Evolutionary conservation across 2,329 filamentous ascomycete species (phyloP), one percentile per base, ranked within the genome.

Genomic region (Calonectria naviculata): DNA sequence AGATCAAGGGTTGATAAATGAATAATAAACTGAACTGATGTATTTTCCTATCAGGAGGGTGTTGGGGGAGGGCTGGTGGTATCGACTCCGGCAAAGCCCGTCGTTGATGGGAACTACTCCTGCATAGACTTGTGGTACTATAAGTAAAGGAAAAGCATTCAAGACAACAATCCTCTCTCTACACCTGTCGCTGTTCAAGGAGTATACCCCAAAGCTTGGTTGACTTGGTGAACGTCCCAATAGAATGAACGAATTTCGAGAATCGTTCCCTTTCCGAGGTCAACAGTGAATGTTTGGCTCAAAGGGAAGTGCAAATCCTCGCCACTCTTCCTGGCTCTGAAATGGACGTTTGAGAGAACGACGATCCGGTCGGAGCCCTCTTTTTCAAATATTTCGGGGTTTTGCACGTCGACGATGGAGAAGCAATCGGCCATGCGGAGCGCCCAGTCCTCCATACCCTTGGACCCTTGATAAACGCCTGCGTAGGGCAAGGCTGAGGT

Each of bases 401-500:
- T 70, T n/a, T 77, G 73, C 15, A 83, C 80, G 47, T 79, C 79
- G 5, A 83, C 74, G 8, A 76, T 65, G 24, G 78, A 75, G 61
- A 78, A 79, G 13, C 71, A 72, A 15, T 68, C 36, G 54, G 76
- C 80, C 81, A 83, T 82, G 1, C 74, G 72, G 15, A 76, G 64
- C 21, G 73, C 73, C 79, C 81, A 83, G 34, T 79, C 75, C 64
- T 79, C 74, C n/a, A 83, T 75, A 0, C 81, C 81, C 9, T 75
- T 71, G 15, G 77, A 76, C 3, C 82, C 82, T 9, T 65, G 65
- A 71, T 79, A 83, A 0, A 73, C 60, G 28, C 81, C 82, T 2
- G 78, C 78, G 52, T 81, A 83, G 5, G 82, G 82, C 6, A 84
- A 74, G 6, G 78, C 81, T 1, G 80, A 78, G 6, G 80, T 78